Conservation (phyloP, 805 yeast species). For the Cyberlindnera euphorbiiphila region DNA sequence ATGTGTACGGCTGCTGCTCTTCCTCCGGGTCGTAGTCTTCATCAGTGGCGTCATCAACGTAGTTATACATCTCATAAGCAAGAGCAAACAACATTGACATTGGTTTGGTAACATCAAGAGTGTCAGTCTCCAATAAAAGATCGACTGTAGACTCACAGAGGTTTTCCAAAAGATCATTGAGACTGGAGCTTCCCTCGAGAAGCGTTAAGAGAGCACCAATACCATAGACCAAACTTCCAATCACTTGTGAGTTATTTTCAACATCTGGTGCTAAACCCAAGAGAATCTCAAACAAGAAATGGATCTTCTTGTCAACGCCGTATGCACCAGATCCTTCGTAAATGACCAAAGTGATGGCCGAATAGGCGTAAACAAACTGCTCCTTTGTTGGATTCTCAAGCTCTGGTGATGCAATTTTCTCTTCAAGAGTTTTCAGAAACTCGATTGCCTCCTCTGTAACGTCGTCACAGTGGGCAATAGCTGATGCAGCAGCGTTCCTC, state of each 20-base stretch:
- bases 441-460: slow-evolving; percentile 18
- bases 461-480: slow-evolving; percentile 24
- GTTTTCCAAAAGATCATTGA: slow-evolving; percentile 23
- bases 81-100: slow-evolving; percentile 26
- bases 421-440: slow-evolving; percentile 20
- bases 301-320: slow-evolving; percentile 24
- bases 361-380: slow-evolving; percentile 24
- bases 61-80: slow-evolving; percentile 24
- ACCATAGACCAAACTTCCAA: slow-evolving; percentile 24
- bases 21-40: slow-evolving; percentile 39
- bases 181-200: slow-evolving; percentile 9
- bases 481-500: slow-evolving; percentile 23
- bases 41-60: slow-evolving; percentile 41
- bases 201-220: slow-evolving; percentile 25
- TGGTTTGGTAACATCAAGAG: slow-evolving; percentile 22
- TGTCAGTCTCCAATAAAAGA: slow-evolving; percentile 19
- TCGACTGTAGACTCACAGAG: slow-evolving; percentile 21
- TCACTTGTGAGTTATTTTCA: slow-evolving; percentile 12
- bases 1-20: slow-evolving; percentile 49
- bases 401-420: slow-evolving; percentile 17
- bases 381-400: slow-evolving; percentile 15
- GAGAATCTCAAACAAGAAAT: slow-evolving; percentile 18
- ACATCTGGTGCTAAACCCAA: slow-evolving; percentile 13
- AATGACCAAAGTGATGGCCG: slow-evolving; percentile 20
- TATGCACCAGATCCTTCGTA: slow-evolving; percentile 27